Conservation (phyloP, 805 yeast species). For the Nakazawaea sp. region DNA sequence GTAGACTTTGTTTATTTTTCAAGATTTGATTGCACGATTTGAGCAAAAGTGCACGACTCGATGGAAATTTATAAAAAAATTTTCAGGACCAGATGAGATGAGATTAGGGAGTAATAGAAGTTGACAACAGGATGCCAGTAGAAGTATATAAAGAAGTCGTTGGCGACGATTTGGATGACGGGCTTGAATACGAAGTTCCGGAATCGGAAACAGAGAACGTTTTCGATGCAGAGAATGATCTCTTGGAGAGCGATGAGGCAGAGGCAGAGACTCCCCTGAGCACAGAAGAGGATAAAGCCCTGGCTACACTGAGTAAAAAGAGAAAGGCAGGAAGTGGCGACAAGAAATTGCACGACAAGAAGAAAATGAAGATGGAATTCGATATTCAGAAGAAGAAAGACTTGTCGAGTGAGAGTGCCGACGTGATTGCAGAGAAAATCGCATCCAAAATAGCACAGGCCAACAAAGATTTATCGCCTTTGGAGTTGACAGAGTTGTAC, state of each 20-base stretch:
- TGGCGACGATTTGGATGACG: slow-evolving; percentile 78
- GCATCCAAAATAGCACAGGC: slow-evolving; percentile 52
- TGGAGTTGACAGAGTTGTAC: slow-evolving; percentile 67
- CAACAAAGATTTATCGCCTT: slow-evolving; percentile 61
- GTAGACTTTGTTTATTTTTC: no score
- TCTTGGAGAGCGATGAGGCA: slow-evolving; percentile 16
- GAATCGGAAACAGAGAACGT: slow-evolving; percentile 30
- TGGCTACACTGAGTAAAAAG: slow-evolving; percentile 14
- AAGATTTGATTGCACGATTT: no score
- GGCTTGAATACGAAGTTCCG: slow-evolving; percentile 54
- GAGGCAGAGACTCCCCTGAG: slow-evolving; percentile 10
- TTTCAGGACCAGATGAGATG: not conserved
- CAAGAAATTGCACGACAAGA: slow-evolving; percentile 54
- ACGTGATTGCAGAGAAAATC: slow-evolving; percentile 59
- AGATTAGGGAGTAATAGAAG: no score
- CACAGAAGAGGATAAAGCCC: no score
- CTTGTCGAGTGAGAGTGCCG: slow-evolving; percentile 50
- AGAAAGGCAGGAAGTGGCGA: slow-evolving; percentile 21
- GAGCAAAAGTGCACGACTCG: no score
- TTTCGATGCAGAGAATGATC: slow-evolving; percentile 25
- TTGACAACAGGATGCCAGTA: not conserved
- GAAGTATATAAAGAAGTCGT: slow-evolving; percentile 7
- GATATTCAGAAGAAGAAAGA: slow-evolving; percentile 51
- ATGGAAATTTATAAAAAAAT: not conserved
- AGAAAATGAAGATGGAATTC: slow-evolving; percentile 58